Percentiles rank a stretch among this genome's conserved stretches.
Evolutionary conservation across 2,329 filamentous ascomycete genomes (phyloP).

Genomic region (Exophiala phaeomuriformis): DNA sequence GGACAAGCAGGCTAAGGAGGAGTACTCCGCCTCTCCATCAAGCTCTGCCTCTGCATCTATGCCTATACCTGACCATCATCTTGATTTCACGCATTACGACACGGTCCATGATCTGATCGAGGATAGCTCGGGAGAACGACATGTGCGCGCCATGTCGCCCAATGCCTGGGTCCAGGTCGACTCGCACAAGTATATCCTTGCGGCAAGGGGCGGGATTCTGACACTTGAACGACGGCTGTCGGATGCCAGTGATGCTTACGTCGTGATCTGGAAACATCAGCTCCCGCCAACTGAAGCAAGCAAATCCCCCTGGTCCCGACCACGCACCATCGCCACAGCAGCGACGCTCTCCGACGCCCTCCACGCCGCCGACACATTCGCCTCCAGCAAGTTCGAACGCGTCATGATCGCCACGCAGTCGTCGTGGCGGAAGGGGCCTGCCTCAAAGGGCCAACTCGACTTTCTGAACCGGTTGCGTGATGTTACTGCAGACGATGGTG

Average conservation of each 20-base stretch:
- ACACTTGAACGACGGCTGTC: slow-evolving; percentile 37
- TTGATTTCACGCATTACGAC: slow-evolving; percentile 85
- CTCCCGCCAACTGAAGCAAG: slow-evolving; percentile 21
- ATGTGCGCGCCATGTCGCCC: slow-evolving; percentile 68
- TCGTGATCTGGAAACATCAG: slow-evolving; percentile 24
- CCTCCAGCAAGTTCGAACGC: slow-evolving; percentile 57
- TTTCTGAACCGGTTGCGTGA: slow-evolving; percentile 38
- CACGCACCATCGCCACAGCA: slow-evolving; percentile 60
- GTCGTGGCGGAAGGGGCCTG: slow-evolving; percentile 61
- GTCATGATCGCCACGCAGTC: slow-evolving; percentile 60
- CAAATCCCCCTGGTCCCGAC: slow-evolving; percentile 57
- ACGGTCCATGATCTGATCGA: slow-evolving; percentile 84
- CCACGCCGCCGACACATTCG: slow-evolving; percentile 77
- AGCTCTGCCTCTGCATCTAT: slow-evolving; percentile 18
- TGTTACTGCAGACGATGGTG: slow-evolving; percentile 31
- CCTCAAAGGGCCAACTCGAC: slow-evolving; percentile 46
- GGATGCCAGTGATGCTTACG: slow-evolving; percentile 6
- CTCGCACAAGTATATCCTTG: slow-evolving; percentile 63
- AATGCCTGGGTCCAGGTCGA: slow-evolving; percentile 77
- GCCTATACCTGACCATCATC: slow-evolving; percentile 37
- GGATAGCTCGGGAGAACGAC: slow-evolving; percentile 68
- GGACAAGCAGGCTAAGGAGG: too few species aligned
- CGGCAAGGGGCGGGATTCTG: slow-evolving; percentile 56
- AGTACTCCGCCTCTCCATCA: too few species aligned
- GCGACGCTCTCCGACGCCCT: slow-evolving; percentile 66